Evolutionary conservation across 768 basidiomycete genomes (phyloP), one percentile per base, ranked within the genome.

Genomic region (Russula dissimulans): DNA sequence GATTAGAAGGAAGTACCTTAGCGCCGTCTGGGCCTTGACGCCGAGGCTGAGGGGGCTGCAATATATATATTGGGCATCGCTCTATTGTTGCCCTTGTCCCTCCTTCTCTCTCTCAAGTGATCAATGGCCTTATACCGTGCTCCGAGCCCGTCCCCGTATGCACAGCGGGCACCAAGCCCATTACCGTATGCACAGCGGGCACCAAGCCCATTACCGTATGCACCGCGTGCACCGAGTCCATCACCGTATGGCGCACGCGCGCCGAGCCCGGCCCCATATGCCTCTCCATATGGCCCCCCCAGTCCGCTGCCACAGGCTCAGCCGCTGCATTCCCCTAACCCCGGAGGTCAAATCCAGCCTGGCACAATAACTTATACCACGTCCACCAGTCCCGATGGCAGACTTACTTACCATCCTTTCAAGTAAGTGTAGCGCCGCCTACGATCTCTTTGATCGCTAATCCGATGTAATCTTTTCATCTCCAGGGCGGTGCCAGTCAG

Each of bases 331-430:
- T 39, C 47, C 6, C 12, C 9, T 1, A 51, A 70, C 15, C 17
- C 68, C 8, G 71, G 72, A 39, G 70, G 71, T 45, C 78, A 81
- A 69, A 83, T 88, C 57, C 73, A 76, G 39, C 79, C 86, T 38
- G 87, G 87, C n/a, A 73, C 86, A 41, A 77, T 86, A 67, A 88
- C 86, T 22, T 90, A 88, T 64, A 87, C 87, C 0, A 87, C 86
- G 11, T 78, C 82, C 1, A 78, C 75, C 0, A 77, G 77, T 3
- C 74, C 80, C 41, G 83, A 89, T 73, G 89, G 89, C 17, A 75
- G 78, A 62, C 57, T 81, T 34, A 68, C 78, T 56, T 91, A 91
- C 69, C 85, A 89, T 67, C 79, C 83, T 12, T 91, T 89, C 81
- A 89, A 76, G 88, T 87, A 29, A 48, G 62, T 56, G 22, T 38